Evolutionary conservation across 441 rosid genomes (phyloP).

Genomic region (Corymbia citriodora): DNA sequence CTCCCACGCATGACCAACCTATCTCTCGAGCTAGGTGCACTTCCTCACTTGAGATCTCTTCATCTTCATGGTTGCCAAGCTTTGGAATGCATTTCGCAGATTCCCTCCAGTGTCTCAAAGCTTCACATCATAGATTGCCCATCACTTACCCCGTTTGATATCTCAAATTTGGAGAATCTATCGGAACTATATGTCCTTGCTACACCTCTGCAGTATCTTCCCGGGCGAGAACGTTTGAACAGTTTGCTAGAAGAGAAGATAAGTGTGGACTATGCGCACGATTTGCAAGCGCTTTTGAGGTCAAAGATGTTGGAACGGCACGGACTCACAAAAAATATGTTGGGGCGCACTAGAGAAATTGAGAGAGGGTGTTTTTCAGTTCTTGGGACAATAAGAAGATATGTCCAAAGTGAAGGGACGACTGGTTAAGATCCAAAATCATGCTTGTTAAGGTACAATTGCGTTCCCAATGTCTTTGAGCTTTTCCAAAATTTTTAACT

Average conservation of each 20-base stretch:
- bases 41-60: neutral
- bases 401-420: neutral
- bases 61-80: neutral
- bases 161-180: neutral
- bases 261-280: neutral
- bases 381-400: neutral
- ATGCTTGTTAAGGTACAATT: neutral
- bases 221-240: neutral
- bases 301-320: neutral
- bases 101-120: neutral
- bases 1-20: neutral
- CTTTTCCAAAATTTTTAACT: neutral
- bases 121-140: neutral
- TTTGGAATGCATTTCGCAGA: neutral
- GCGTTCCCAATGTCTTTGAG: neutral
- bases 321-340: neutral
- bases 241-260: neutral
- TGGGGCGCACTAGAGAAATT: neutral
- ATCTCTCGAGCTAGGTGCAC: neutral
- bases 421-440: neutral
- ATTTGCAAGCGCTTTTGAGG: neutral
- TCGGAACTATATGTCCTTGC: neutral
- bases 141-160: neutral
- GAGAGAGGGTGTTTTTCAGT: neutral
- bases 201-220: neutral